These are phyloP conservation scores for Curvularia verruculosa DNA, from an alignment of 2,329 filamentous ascomycete species.

Conservation along the genomic window DNA sequence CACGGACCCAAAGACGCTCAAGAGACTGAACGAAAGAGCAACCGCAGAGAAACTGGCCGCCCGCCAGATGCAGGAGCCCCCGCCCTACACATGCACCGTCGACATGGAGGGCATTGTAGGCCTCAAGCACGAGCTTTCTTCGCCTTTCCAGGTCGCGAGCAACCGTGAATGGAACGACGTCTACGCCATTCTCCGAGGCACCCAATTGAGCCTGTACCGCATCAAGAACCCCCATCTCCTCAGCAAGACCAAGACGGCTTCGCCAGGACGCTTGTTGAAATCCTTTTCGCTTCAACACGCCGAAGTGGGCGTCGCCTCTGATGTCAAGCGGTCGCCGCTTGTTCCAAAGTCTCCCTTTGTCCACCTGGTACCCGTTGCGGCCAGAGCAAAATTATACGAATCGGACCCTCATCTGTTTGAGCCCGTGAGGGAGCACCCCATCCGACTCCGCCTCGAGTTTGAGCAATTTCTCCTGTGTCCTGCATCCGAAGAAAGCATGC, in stretches of 20 bases:
- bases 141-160: conserved; percentile 66
- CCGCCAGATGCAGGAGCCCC: conserved; percentile 32
- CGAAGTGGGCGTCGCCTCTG: conserved; percentile 74
- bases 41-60: conserved; percentile 25
- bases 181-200: conserved; percentile 70
- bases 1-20: conserved; percentile 28
- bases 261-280: conserved; percentile 65
- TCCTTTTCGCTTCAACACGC: conserved; percentile 77
- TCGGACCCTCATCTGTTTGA: conserved; percentile 56
- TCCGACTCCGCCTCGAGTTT: conserved; percentile 73
- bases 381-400: conserved; percentile 50
- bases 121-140: conserved; percentile 70
- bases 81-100: conserved; percentile 47
- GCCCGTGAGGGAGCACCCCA: conserved; percentile 62
- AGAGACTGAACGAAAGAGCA: conserved; percentile 31
- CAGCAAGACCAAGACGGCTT: conserved; percentile 57
- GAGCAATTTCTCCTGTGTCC: conserved; percentile 76
- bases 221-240: conserved; percentile 60
- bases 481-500: conserved; percentile 67
- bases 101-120: conserved; percentile 46
- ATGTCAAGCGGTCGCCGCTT: conserved; percentile 66
- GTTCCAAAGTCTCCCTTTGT: conserved; percentile 54
- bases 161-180: conserved; percentile 69
- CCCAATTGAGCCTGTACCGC: conserved; percentile 69
- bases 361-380: conserved; percentile 51